Evolutionary conservation across 2,329 filamentous ascomycete species (phyloP).

Genomic region (Talaromyces rugulosus): DNA sequence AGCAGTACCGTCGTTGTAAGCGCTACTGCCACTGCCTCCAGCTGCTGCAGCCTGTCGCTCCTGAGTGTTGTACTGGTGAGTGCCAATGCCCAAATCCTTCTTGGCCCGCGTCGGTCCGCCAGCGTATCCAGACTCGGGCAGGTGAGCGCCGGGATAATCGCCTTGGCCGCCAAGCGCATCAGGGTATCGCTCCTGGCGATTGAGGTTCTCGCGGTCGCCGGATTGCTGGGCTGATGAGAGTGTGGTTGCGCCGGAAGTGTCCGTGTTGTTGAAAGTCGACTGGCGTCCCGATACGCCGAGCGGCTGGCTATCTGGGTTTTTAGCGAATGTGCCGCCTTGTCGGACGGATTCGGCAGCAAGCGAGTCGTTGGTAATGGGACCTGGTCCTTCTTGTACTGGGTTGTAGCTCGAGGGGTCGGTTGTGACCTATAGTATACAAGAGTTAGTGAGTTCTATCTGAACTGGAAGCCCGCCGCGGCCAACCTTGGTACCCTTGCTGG

Average conservation of each 20-base stretch:
- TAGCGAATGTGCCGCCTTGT: slow-evolving; percentile 56
- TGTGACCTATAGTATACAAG: slow-evolving; percentile 27
- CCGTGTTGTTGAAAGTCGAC: slow-evolving; percentile 54
- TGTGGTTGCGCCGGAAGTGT: slow-evolving; percentile 50
- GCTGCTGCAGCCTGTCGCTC: slow-evolving; percentile 1
- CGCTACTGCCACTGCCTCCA: slow-evolving; percentile 18
- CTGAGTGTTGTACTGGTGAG: slow-evolving; percentile 18
- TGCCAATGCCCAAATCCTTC: slow-evolving; percentile 22
- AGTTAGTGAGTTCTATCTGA: neutral
- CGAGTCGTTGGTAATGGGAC: slow-evolving; percentile 63
- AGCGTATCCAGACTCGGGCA: slow-evolving; percentile 29
- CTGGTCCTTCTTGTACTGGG: slow-evolving; percentile 59
- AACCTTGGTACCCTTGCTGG: slow-evolving; percentile 34
- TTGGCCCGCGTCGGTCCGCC: slow-evolving; percentile 32
- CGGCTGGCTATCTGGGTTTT: slow-evolving; percentile 54
- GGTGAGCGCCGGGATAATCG: slow-evolving; percentile 34
- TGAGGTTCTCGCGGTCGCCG: slow-evolving; percentile 41
- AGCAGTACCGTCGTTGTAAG: slow-evolving; percentile 27
- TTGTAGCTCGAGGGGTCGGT: slow-evolving; percentile 46
- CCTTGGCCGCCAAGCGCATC: slow-evolving; percentile 36
- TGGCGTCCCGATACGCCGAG: slow-evolving; percentile 48
- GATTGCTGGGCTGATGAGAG: slow-evolving; percentile 48
- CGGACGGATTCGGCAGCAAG: slow-evolving; percentile 70
- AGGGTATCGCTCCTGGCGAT: slow-evolving; percentile 41
- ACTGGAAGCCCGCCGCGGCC: neutral